Evolutionary conservation across 768 basidiomycete genomes (phyloP).

Genomic region (Suillus weaverae): DNA sequence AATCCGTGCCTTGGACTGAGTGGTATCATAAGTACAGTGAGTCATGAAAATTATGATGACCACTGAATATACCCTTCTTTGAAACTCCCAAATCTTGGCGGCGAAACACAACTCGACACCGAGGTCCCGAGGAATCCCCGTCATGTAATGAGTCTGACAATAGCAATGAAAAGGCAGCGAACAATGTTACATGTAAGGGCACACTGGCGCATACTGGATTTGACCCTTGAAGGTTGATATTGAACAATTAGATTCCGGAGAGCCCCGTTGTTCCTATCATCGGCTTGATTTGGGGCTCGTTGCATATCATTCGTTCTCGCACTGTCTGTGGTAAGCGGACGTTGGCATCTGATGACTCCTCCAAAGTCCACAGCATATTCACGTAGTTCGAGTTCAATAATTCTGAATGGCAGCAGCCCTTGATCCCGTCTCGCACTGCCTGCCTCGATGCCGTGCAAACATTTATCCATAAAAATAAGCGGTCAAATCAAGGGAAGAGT

Average conservation of each 20-base stretch:
- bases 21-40: not conserved
- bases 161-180: not conserved
- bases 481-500: not conserved
- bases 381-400: not conserved
- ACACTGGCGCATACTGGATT: no score
- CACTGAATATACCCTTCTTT: slow-evolving; percentile 5
- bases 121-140: slow-evolving; percentile 15
- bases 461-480: not conserved
- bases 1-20: not conserved
- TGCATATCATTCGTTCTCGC: not conserved
- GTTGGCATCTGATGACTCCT: not conserved
- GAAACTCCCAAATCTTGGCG: not conserved
- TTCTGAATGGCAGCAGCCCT: not conserved
- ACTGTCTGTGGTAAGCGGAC: not conserved
- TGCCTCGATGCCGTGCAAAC: not conserved
- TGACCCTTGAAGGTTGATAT: not conserved
- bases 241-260: not conserved
- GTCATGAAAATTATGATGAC: not conserved
- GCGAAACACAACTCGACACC: not conserved
- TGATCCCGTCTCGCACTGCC: not conserved
- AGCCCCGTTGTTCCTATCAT: not conserved
- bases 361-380: not conserved
- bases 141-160: not conserved
- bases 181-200: not conserved
- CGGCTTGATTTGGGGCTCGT: not conserved